Percentiles rank a stretch among this genome's conserved stretches.
These are phyloP conservation scores for Sugiyamaella xylanicola DNA, from an alignment of 1,139 yeast species.

Conservation along the genomic window DNA sequence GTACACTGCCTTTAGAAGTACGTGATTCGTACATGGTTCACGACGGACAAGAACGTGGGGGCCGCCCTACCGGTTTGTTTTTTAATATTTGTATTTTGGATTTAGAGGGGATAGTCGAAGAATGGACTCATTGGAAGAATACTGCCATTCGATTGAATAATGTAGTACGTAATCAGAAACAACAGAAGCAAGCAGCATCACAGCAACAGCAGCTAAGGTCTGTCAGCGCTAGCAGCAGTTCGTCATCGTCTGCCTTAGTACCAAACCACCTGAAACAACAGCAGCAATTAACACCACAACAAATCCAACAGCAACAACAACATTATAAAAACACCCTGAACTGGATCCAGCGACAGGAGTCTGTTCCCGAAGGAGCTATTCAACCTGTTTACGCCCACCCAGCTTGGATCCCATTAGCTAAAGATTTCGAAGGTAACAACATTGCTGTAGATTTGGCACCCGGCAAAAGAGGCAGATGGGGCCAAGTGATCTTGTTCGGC, in stretches of 20 bases:
- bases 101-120: conserved; percentile 69
- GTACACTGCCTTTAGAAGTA: conserved; percentile 69
- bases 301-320: conserved; percentile 18
- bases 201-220: conserved; percentile 20
- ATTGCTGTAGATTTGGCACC: conserved; percentile 90
- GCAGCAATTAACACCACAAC: conserved; percentile 17
- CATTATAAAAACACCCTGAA: conserved; percentile 17
- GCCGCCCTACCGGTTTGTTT: conserved; percentile 71
- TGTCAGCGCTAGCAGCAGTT: conserved; percentile 6
- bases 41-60: conserved; percentile 81
- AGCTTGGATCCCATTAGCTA: conserved; percentile 86
- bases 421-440: conserved; percentile 88
- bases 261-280: conserved; percentile 17
- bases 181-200: conserved; percentile 13
- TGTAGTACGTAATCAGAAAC: conserved; percentile 26
- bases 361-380: conserved; percentile 73
- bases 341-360: conserved; percentile 54
- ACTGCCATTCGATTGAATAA: conserved; percentile 51
- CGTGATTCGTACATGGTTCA: conserved; percentile 74
- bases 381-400: conserved; percentile 80
- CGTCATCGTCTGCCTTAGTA: conserved; percentile 22
- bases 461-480: conserved; percentile 70
- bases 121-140: conserved; percentile 71
- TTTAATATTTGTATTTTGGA: conserved; percentile 73
- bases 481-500: conserved; percentile 86